Evolutionary conservation across 2,329 filamentous ascomycete species (phyloP).

Genomic region (Metarhizium humberi): DNA sequence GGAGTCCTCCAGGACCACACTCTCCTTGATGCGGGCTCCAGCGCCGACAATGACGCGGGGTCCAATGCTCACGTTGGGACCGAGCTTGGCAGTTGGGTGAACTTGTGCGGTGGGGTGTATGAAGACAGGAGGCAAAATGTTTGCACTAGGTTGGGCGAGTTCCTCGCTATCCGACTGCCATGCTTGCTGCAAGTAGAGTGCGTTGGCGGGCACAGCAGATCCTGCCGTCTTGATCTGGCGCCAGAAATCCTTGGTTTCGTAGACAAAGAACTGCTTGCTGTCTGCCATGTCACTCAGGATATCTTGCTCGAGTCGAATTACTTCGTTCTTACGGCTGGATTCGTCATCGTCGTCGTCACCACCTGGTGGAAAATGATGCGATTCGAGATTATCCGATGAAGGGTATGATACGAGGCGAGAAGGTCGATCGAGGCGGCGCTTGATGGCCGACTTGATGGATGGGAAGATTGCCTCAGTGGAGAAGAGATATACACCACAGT

Average conservation of each 20-base stretch:
- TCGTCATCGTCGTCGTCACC: conserved; percentile 53
- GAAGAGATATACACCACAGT: conserved; percentile 98
- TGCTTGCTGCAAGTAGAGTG: conserved; percentile 90
- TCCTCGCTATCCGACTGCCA: conserved; percentile 71
- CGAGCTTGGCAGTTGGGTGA: conserved; percentile 91
- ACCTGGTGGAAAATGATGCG: conserved; percentile 39
- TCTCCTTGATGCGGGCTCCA: conserved; percentile 88
- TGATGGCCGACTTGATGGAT: conserved; percentile 87
- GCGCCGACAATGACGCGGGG: conserved; percentile 78
- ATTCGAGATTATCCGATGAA: conserved; percentile 84
- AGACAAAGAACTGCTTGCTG: conserved; percentile 95
- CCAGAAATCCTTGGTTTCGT: conserved; percentile 99
- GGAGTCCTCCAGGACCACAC: conserved; percentile 87
- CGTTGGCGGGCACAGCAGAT: conserved; percentile 92
- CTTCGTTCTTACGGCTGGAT: conserved; percentile 71
- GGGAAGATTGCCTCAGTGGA: conserved; percentile 94
- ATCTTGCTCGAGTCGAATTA: conserved; percentile 93
- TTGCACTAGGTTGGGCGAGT: conserved; percentile 72
- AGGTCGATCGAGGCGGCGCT: conserved; percentile 85
- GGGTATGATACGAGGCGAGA: conserved; percentile 83
- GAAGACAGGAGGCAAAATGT: conserved; percentile 86
- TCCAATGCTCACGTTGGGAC: conserved; percentile 92
- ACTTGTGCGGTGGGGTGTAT: conserved; percentile 88
- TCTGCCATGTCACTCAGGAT: conserved; percentile 92
- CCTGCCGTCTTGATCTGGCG: conserved; percentile 99